A percentile compares a stretch with the other conserved stretches of the same genome.
phyloP scores from a whole-genome alignment of 2,329 filamentous ascomycete genomes.

The Fusarium poae region DNA sequence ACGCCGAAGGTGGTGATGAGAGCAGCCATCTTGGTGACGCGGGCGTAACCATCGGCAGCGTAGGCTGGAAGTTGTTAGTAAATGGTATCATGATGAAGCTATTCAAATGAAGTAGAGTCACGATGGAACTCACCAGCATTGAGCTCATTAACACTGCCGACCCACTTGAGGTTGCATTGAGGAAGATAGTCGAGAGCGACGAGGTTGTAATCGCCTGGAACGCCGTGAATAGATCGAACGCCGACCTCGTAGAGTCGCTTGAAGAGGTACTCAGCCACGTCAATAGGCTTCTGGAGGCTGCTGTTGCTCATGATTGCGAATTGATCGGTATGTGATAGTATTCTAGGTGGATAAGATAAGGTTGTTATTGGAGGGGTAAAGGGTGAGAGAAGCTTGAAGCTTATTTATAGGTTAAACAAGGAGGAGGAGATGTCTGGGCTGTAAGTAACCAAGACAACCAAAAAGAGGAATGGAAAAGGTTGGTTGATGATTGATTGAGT shows the following conservation, averaged over 20 bases:
- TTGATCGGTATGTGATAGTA: neutral
- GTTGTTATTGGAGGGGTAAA: constrained; percentile 20
- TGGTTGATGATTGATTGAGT: constrained; percentile 32
- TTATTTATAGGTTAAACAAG: constrained; percentile 23
- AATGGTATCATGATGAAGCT: constrained; percentile 4
- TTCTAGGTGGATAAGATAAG: constrained; percentile 8
- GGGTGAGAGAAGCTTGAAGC: constrained; percentile 18
- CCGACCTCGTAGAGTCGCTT: constrained; percentile 73
- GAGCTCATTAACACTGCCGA: constrained; percentile 78
- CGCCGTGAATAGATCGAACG: constrained; percentile 73
- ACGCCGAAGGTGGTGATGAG: constrained; percentile 83
- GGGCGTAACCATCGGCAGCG: constrained; percentile 83
- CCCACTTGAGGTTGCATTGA: constrained; percentile 71
- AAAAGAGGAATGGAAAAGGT: constrained; percentile 35
- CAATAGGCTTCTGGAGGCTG: constrained; percentile 63
- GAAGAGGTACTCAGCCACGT: constrained; percentile 78
- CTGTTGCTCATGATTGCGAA: constrained; percentile 41
- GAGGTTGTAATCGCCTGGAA: constrained; percentile 82
- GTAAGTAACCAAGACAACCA: constrained; percentile 39
- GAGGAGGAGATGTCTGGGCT: constrained; percentile 25
- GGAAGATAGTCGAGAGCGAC: constrained; percentile 75
- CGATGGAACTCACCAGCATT: constrained; percentile 70
- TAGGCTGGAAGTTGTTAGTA: constrained; percentile 65
- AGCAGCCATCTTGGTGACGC: constrained; percentile 77
- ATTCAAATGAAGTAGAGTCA: constrained; percentile 25